These are phyloP conservation scores for Omphalotus olearius DNA, from an alignment of 1,284 basidiomycete species.

Conservation along the genomic window DNA sequence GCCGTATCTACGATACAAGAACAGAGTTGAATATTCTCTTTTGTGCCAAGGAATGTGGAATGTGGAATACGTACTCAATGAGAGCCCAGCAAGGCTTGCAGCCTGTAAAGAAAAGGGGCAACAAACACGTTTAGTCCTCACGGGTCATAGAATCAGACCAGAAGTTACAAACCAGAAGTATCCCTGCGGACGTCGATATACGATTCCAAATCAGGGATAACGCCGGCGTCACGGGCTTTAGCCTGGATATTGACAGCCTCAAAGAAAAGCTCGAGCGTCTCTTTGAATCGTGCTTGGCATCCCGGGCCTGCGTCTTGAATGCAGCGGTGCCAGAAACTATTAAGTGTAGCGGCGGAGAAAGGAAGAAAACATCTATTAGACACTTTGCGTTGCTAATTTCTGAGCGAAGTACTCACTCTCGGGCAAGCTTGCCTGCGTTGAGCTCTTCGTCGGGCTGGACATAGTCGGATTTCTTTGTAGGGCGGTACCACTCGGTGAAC, in stretches of 20 bases:
- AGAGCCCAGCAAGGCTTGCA: slow-evolving; percentile 60
- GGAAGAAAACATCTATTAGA: slow-evolving; percentile 9
- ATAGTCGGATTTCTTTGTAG: slow-evolving; percentile 29
- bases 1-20: slow-evolving; percentile 34
- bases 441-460: slow-evolving; percentile 34
- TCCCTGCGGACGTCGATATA: slow-evolving; percentile 56
- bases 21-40: background rate
- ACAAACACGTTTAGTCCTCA: background rate
- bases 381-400: background rate
- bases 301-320: slow-evolving; percentile 45
- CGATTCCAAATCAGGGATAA: slow-evolving; percentile 50
- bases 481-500: slow-evolving; percentile 39
- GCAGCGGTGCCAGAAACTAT: slow-evolving; percentile 50
- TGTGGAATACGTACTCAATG: slow-evolving; percentile 39
- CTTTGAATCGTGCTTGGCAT: slow-evolving; percentile 51
- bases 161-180: slow-evolving; percentile 37
- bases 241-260: slow-evolving; percentile 50
- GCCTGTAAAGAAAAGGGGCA: slow-evolving; percentile 26
- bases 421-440: slow-evolving; percentile 46
- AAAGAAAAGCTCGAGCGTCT: slow-evolving; percentile 51
- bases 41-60: background rate
- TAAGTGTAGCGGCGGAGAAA: slow-evolving; percentile 9
- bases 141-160: background rate
- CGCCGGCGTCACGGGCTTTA: slow-evolving; percentile 41
- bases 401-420: slow-evolving; percentile 39